Conservation (phyloP, 164 flowering plant species). For the Magnolia sinica region DNA sequence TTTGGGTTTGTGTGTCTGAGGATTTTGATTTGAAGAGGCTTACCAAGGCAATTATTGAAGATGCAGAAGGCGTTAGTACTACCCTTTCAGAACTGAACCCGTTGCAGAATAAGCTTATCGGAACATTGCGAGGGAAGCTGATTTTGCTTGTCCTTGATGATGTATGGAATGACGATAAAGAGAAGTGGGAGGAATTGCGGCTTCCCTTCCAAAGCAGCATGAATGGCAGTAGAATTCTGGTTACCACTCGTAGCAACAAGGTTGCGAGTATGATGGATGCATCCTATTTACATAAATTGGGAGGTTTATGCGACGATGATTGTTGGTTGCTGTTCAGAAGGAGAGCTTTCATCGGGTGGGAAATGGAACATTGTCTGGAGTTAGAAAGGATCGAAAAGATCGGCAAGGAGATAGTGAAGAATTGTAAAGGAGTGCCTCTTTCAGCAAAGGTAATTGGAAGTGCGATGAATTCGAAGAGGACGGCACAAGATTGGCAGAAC, state of each 20-base stretch:
- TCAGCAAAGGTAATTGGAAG: neutral
- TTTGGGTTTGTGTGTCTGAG: constrained; percentile 10
- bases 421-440: neutral
- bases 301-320: neutral
- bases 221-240: constrained; percentile 11
- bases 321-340: constrained; percentile 4
- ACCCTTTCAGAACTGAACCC: neutral
- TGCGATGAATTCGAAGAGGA: neutral
- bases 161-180: constrained; percentile 5
- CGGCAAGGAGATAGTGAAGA: neutral
- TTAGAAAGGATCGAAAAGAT: neutral
- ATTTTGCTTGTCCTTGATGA: constrained; percentile 10
- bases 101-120: constrained; percentile 2
- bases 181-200: neutral
- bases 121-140: neutral
- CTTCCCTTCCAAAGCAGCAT: neutral
- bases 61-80: neutral
- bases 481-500: constrained; percentile 2
- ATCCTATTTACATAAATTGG: neutral
- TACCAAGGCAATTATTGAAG: neutral
- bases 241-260: constrained; percentile 7
- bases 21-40: constrained; percentile 5
- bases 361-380: neutral
- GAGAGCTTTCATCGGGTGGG: constrained; percentile 2
- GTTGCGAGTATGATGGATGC: neutral